phyloP scores from a whole-genome alignment of 495 filamentous ascomycete genomes.

The Pyrenula massariospora region DNA sequence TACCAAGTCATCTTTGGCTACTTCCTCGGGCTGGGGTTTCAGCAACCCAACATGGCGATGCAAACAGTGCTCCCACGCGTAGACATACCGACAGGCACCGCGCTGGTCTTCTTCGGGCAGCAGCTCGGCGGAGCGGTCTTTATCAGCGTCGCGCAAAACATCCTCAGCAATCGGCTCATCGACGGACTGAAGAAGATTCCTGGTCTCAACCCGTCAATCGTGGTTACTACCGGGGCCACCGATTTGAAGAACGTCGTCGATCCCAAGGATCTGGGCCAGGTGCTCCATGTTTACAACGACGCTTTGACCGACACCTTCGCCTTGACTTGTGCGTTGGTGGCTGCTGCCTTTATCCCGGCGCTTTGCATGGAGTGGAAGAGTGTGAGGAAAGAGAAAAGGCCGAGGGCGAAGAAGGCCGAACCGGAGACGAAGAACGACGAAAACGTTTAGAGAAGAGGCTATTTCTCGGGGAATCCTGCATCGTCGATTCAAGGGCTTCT shows the following conservation, averaged over 20 bases:
- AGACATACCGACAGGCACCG: constrained; percentile 38
- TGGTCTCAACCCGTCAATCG: constrained; percentile 27
- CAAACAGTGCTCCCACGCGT: constrained; percentile 45
- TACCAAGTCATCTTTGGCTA: constrained; percentile 61
- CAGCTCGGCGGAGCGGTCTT: constrained; percentile 64
- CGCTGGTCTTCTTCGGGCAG: constrained; percentile 58
- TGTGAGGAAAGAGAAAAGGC: constrained; percentile 67
- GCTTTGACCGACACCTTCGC: constrained; percentile 58
- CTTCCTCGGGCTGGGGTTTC: constrained; percentile 63
- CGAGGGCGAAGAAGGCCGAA: not conserved
- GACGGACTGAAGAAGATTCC: constrained; percentile 44
- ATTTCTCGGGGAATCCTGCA: no score
- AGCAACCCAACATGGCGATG: constrained; percentile 50
- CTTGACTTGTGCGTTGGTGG: constrained; percentile 52
- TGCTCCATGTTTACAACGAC: constrained; percentile 59
- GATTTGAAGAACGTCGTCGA: not conserved
- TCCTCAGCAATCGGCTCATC: constrained; percentile 63
- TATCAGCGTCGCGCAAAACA: constrained; percentile 62
- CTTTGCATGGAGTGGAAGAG: constrained; percentile 62
- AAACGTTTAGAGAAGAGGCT: not conserved
- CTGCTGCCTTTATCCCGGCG: constrained; percentile 47
- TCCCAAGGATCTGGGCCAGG: constrained; percentile 6
- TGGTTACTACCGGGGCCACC: constrained; percentile 58
- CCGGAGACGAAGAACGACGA: not conserved
- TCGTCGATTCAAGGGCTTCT: no score